These are phyloP conservation scores for Backusella liffmaniae DNA, from an alignment of 192 early-diverging fungal species.

Conservation along the genomic window DNA sequence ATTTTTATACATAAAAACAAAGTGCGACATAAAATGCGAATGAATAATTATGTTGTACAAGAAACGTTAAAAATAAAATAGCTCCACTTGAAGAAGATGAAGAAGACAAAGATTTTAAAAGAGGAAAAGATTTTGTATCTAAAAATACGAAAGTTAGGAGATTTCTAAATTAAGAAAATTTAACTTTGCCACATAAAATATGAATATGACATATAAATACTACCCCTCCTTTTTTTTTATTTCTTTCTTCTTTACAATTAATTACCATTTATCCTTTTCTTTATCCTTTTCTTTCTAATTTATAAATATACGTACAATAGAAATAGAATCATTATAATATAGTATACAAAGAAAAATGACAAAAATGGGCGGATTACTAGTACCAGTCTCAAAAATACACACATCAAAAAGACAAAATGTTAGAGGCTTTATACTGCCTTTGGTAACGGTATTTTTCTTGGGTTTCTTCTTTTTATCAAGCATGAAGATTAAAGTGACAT, in stretches of 20 bases:
- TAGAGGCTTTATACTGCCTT: neutral
- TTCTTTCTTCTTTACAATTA: neutral
- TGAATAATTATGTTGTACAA: neutral
- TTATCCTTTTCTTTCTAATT: neutral
- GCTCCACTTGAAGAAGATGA: neutral
- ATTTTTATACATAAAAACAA: neutral
- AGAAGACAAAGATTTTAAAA: neutral
- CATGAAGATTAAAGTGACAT: conserved; percentile 3
- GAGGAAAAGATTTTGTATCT: neutral
- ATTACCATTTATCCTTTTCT: neutral
- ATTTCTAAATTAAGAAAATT: neutral
- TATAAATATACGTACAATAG: neutral
- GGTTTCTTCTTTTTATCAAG: conserved; percentile 8
- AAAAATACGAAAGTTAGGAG: neutral
- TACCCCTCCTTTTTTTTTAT: neutral
- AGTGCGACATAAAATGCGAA: neutral
- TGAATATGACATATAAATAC: neutral
- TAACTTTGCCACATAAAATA: neutral
- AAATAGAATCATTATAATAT: neutral
- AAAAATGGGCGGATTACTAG: neutral
- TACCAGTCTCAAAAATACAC: neutral
- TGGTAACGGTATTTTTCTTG: neutral
- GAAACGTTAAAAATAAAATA: neutral
- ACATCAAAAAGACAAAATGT: neutral
- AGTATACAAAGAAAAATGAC: neutral